Evolutionary conservation across 352 stramenopile species (phyloP).

Genomic region (Phytophthora quininea): DNA sequence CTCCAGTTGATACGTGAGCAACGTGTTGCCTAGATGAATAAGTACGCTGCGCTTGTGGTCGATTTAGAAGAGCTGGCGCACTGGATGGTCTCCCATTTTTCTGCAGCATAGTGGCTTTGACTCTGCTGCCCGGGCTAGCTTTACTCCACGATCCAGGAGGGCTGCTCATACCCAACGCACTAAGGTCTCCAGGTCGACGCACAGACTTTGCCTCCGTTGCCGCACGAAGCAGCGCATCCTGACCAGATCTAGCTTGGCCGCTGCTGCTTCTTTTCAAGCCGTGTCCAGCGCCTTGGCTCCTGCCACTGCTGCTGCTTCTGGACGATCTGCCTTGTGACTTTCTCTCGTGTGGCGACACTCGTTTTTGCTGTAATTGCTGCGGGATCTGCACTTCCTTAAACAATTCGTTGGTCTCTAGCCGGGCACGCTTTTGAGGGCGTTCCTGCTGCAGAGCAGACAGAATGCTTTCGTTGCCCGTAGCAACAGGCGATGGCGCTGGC

Average conservation of each 20-base stretch:
- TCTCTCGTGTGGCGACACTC: slow-evolving; percentile 16
- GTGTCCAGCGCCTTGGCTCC: slow-evolving; percentile 10
- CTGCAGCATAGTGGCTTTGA: slow-evolving; percentile 15
- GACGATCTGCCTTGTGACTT: slow-evolving; percentile 26
- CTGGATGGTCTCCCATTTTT: slow-evolving; percentile 10
- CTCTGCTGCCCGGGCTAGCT: neutral
- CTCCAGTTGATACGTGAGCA: slow-evolving; percentile 4
- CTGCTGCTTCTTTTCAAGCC: slow-evolving; percentile 17
- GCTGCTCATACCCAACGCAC: neutral
- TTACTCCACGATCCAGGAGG: neutral
- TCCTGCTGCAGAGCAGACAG: slow-evolving; percentile 70
- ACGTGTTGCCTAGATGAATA: slow-evolving; percentile 16
- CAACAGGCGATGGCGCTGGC: slow-evolving; percentile 4
- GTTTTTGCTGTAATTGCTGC: slow-evolving; percentile 29
- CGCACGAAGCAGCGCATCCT: slow-evolving; percentile 17
- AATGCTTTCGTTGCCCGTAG: slow-evolving; percentile 50
- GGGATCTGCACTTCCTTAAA: slow-evolving; percentile 57
- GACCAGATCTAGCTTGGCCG: slow-evolving; percentile 6
- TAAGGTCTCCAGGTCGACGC: slow-evolving; percentile 2
- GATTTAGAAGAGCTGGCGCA: slow-evolving; percentile 8
- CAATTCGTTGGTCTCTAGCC: slow-evolving; percentile 29
- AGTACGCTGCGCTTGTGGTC: slow-evolving; percentile 20
- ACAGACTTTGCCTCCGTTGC: slow-evolving; percentile 5
- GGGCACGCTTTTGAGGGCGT: slow-evolving; percentile 48
- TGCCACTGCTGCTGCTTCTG: slow-evolving; percentile 18